Percentiles rank a stretch among this genome's conserved stretches.
Evolutionary conservation across 129 eudicot species (phyloP).

Genomic region (Rutidosis leptorrhynchoides): DNA sequence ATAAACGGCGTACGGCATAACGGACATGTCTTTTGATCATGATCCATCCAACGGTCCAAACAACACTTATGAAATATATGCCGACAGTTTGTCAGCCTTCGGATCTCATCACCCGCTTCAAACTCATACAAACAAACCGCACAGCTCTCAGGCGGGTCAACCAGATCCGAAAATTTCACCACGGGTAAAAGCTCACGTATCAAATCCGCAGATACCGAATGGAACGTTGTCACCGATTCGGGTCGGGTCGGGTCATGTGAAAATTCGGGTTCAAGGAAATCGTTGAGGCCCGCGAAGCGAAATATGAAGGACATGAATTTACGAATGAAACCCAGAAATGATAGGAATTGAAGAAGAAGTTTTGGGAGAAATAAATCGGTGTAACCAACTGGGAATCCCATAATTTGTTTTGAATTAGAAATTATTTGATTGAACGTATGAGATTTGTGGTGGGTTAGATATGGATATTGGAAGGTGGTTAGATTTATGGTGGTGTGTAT

Average conservation of each 20-base stretch:
- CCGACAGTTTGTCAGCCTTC: constrained; percentile 49
- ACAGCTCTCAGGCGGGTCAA: constrained; percentile 42
- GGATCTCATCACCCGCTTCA: constrained; percentile 49
- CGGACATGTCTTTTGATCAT: constrained; percentile 66
- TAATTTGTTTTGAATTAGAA: not conserved
- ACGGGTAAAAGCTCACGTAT: constrained; percentile 60
- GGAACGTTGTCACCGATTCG: constrained; percentile 22
- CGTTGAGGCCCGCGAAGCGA: constrained; percentile 35
- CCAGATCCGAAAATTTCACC: constrained; percentile 35
- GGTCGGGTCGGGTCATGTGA: constrained; percentile 28
- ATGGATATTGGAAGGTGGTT: constrained; percentile 10
- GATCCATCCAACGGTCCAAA: constrained; percentile 87
- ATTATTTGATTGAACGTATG: no score
- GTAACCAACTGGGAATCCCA: constrained; percentile 64
- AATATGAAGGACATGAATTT: constrained; percentile 31
- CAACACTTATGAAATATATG: constrained; percentile 62
- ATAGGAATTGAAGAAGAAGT: constrained; percentile 39
- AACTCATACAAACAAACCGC: constrained; percentile 66
- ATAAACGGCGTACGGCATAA: constrained; percentile 58
- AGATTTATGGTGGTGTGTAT: constrained; percentile 21
- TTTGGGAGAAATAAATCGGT: constrained; percentile 48
- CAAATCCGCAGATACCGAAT: constrained; percentile 42
- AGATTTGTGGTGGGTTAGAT: not conserved
- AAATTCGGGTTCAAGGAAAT: constrained; percentile 43
- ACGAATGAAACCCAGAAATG: constrained; percentile 43